Base-by-base conservation (phyloP, 2,329 filamentous ascomycete genomes). In the Trichoderma koningii region DNA sequence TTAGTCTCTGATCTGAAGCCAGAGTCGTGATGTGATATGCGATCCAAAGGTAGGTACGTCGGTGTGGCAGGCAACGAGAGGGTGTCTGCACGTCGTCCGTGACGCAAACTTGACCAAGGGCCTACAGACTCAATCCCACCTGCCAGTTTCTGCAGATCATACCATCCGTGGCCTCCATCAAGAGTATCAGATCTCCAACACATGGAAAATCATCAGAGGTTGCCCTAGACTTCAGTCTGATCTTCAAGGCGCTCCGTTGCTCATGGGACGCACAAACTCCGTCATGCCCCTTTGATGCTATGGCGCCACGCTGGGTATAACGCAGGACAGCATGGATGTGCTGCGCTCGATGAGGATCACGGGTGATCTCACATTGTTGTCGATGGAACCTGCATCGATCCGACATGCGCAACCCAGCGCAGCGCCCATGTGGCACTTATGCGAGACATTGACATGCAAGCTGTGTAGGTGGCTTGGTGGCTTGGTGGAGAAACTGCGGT, bases 401-500 rank as follows among this genome's bases (percentile, higher is more conserved):
- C 52, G 48, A 52, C 57, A 17, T 62, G 17, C 12, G 45, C n/a
- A 62, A 26, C 57, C 38, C 38, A 62, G 52, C 38, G 48, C 23
- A 47, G 60, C 60, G 50, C 60, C 23, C 19, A 63, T 19, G 50
- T 63, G 7, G 50, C 50, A 63, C 60, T 47, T 15, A 55, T 38
- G 50, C 41, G 59, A 62, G 50, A 62, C 59, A 62, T 62, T 53
- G 47, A 47, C 26, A 44, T 53, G 41, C n/a, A 47, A 15, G 50
- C 19, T 28, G 23, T 48, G 7, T 26, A 63, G 23, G 41, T 47
- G 2, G 10, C 41, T 5, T n/a, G 47, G 19, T 55, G 60, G 59
- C 50, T 63, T 30, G 50, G 19, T 21, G 41, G 45, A 47, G 60
- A 63, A 26, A 38, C 55, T 10, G 41, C 38, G 28, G 7, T 12